These are phyloP conservation scores for Kodamaea suecica DNA, from an alignment of 1,139 yeast genomes.

Conservation along the genomic window DNA sequence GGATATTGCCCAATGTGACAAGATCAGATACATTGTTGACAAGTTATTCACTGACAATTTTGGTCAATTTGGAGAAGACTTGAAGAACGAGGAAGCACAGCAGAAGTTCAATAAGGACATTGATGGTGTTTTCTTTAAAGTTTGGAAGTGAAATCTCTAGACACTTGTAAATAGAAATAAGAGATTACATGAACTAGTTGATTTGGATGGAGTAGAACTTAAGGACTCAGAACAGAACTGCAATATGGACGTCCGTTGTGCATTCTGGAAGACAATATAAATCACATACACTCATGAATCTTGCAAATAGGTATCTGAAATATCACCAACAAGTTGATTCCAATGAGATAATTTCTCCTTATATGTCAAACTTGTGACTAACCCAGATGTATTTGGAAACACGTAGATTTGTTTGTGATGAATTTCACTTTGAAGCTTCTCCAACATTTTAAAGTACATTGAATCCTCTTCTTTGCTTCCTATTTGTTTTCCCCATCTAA, in stretches of 20 bases:
- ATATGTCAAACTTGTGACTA: conserved; percentile 54
- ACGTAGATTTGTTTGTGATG: conserved; percentile 41
- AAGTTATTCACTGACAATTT: conserved; percentile 36
- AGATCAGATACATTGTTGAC: conserved; percentile 38
- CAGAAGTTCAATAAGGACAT: conserved; percentile 30
- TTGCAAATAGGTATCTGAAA: conserved; percentile 4
- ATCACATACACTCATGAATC: too few relatives aligned
- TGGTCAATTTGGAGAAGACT: conserved; percentile 38
- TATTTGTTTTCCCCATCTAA: conserved; percentile 54
- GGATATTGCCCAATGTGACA: conserved; percentile 36
- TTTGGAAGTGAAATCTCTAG: conserved; percentile 37
- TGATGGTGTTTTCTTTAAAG: conserved; percentile 30
- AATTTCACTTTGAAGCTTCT: conserved; percentile 15
- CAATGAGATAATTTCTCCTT: conserved; percentile 49
- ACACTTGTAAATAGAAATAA: too few relatives aligned
- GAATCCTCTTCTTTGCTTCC: conserved; percentile 5
- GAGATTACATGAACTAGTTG: too few relatives aligned
- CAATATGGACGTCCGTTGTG: too few relatives aligned
- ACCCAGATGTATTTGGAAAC: conserved; percentile 73
- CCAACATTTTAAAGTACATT: conserved; percentile 19
- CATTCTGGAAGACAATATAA: neutral
- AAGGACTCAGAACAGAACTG: too few relatives aligned
- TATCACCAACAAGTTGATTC: conserved; percentile 32
- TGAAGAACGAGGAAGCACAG: conserved; percentile 24
- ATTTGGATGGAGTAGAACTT: too few relatives aligned